Percentiles rank a stretch among this genome's conserved stretches.
These are phyloP conservation scores for Amoebophrya sp. DNA, from an alignment of 169 alveolate species.

Conservation along the genomic window DNA sequence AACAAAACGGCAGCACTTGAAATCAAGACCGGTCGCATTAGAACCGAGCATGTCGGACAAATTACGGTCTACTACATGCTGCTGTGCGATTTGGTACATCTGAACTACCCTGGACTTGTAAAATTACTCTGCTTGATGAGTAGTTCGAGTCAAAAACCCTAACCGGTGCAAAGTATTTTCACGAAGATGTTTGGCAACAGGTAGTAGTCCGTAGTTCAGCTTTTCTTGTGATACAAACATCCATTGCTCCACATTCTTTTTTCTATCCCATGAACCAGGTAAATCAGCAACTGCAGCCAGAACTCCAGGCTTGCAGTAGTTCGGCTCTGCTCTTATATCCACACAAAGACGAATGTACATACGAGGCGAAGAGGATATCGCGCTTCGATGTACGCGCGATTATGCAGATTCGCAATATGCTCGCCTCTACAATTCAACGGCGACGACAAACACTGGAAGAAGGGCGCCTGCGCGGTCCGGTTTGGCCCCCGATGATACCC, in stretches of 20 bases:
- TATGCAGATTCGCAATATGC: neutral
- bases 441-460: neutral
- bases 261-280: no score
- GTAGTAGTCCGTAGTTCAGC: no score
- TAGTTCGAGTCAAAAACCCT: no score
- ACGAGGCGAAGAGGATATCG: neutral
- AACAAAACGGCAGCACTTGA: neutral
- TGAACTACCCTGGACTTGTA: no score
- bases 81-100: neutral
- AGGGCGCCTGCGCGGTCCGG: neutral
- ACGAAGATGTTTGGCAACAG: no score
- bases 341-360: neutral
- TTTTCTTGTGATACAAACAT: no score
- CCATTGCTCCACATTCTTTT: no score
- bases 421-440: neutral
- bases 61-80: neutral
- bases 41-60: conserved; percentile 14
- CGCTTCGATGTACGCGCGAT: conserved; percentile 1
- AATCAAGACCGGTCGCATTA: neutral
- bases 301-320: neutral
- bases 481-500: neutral
- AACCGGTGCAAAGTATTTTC: no score
- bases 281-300: neutral
- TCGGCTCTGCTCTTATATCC: neutral
- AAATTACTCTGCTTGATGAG: no score